These are phyloP conservation scores for Graphilbum fragrans DNA, from an alignment of 2,329 filamentous ascomycete genomes.

Conservation along the genomic window DNA sequence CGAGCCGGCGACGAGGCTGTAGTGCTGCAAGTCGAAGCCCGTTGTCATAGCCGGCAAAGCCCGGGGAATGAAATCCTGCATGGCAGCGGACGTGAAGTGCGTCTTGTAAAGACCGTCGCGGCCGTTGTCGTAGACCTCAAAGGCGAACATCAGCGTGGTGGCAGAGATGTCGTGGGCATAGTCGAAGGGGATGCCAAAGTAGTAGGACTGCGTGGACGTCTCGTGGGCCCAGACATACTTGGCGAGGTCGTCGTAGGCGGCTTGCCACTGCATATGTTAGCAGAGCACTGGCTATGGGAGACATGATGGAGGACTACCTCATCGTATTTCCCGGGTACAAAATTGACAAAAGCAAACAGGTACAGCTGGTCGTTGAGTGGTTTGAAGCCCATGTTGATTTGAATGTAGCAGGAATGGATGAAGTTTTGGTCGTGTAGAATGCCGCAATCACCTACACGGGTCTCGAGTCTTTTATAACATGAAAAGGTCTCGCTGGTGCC, in stretches of 20 bases:
- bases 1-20: too few species aligned
- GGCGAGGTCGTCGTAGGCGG: slow-evolving; percentile 24
- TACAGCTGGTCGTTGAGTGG: too few species aligned
- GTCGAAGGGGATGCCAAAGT: slow-evolving; percentile 27
- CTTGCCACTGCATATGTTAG: slow-evolving; percentile 22
- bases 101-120: slow-evolving; percentile 17
- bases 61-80: too few species aligned
- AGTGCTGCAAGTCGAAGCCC: too few species aligned
- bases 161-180: slow-evolving; percentile 17
- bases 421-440: too few species aligned
- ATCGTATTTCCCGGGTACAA: slow-evolving; percentile 19
- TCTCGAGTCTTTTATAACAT: too few species aligned
- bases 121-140: slow-evolving; percentile 18
- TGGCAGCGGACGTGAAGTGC: too few species aligned
- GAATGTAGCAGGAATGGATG: too few species aligned
- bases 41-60: too few species aligned
- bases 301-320: slow-evolving; percentile 12
- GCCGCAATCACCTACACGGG: too few species aligned
- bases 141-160: slow-evolving; percentile 21
- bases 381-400: too few species aligned
- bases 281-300: not conserved
- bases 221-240: slow-evolving; percentile 21
- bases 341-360: slow-evolving; percentile 20
- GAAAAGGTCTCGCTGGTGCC: too few species aligned
- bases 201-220: slow-evolving; percentile 25